Percentiles rank a stretch among this genome's conserved stretches.
Evolutionary conservation across 192 early-diverging fungal genomes (phyloP).

Genomic region (Coemansia sp.): DNA sequence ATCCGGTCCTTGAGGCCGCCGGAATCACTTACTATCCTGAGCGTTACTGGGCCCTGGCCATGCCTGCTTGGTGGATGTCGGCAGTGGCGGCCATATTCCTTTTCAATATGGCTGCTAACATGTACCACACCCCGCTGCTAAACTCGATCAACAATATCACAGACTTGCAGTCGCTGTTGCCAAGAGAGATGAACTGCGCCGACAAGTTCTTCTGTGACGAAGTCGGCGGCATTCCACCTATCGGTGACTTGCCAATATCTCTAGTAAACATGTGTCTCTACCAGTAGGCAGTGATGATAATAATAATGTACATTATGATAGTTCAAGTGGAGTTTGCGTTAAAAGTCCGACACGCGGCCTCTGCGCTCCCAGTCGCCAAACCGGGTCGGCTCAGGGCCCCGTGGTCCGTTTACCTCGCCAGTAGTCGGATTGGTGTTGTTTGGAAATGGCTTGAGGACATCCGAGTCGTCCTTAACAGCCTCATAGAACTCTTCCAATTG

Average conservation of each 20-base stretch:
- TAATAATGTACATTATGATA: slow-evolving; percentile 11
- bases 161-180: slow-evolving; percentile 57
- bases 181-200: slow-evolving; percentile 20
- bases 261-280: slow-evolving; percentile 75
- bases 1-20: slow-evolving; percentile 66
- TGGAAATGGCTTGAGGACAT: slow-evolving; percentile 59
- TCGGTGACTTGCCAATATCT: slow-evolving; percentile 59
- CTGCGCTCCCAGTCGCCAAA: slow-evolving; percentile 85
- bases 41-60: slow-evolving; percentile 80
- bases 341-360: slow-evolving; percentile 76
- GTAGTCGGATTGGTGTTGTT: slow-evolving; percentile 70
- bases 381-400: slow-evolving; percentile 77
- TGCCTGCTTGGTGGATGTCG: slow-evolving; percentile 79
- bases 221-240: slow-evolving; percentile 49
- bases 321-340: background rate
- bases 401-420: slow-evolving; percentile 74
- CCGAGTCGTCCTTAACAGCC: slow-evolving; percentile 45
- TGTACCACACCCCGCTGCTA: slow-evolving; percentile 77
- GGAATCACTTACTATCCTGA: slow-evolving; percentile 87
- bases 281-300: slow-evolving; percentile 35
- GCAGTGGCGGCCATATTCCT: slow-evolving; percentile 74
- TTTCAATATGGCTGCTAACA: slow-evolving; percentile 75
- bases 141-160: slow-evolving; percentile 75
- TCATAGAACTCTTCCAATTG: slow-evolving; percentile 55
- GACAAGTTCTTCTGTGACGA: slow-evolving; percentile 33